Base-by-base conservation (phyloP, 2,329 filamentous ascomycete species). In the Pseudogymnoascus sp. region DNA sequence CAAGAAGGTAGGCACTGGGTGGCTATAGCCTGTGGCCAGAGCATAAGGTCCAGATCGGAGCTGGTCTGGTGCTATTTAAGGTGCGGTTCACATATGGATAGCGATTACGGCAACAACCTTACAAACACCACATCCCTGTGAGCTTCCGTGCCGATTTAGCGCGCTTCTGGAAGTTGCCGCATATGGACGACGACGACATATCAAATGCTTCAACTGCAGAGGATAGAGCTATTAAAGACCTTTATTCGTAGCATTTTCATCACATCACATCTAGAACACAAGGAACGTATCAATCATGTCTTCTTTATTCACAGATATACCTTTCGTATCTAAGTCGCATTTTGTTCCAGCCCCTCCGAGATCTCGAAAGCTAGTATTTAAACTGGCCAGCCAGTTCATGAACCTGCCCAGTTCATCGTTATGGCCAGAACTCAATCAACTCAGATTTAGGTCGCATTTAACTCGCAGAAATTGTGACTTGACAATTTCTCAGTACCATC, bases 161-260 rank as follows among this genome's bases (percentile, higher is more conserved):
- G 48, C 29, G 29, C 48, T 55, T 55, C 48, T 55, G 48, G 48
- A 55, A 55, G 48, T 55, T 55, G 48, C 48, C 48, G 48, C 48
- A 55, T 55, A 27, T 7, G 29, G 29, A 55, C 48, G 29, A 55
- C 48, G 48, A 55, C 48, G 15, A 55, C 48, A 33, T 10, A 21
- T 55, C 15, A 21, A 18, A 21, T 3, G 9, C n/a, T 10, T 33
- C 12, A 55, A 33, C 27, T 18, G 33, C 8, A 35, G 29, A 35
- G 48, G 48, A 55, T 27, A 55, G n/a, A 33, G 29, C 12, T 55
- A 52, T 18, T 8, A 31, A 52, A 6, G 2, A 18, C 18, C 10
- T 12, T 4, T 33, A 33, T 55, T 55, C 29, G 12, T 8, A 33
- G 48, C 15, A 33, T 5, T 21, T 33, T 55, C n/a, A 55, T 33